phyloP scores from a whole-genome alignment of 2,329 filamentous ascomycete genomes.

The Xenoacremonium recifei region DNA sequence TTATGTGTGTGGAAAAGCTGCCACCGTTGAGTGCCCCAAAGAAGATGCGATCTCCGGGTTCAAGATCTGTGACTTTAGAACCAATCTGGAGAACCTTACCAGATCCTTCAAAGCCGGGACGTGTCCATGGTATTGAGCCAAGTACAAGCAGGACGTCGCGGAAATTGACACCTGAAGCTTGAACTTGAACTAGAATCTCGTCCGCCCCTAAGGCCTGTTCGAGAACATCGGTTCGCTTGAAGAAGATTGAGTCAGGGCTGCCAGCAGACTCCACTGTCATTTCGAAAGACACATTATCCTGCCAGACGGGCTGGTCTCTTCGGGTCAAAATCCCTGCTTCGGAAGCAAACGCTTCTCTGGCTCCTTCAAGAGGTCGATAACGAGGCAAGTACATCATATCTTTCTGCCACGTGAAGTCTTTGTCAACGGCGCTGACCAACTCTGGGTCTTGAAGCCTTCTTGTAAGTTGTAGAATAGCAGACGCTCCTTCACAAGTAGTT shows the following conservation, averaged over 20 bases:
- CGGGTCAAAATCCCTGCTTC: not conserved
- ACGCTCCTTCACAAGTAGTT: not conserved
- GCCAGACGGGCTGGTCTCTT: not conserved
- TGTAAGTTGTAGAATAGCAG: not conserved
- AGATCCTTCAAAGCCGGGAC: slow-evolving; percentile 22
- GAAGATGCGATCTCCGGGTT: slow-evolving; percentile 13
- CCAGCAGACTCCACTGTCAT: not conserved
- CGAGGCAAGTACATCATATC: not conserved
- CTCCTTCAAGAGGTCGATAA: not conserved
- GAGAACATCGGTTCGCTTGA: not conserved
- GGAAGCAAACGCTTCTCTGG: not conserved
- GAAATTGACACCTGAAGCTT: slow-evolving; percentile 15
- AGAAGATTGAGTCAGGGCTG: not conserved
- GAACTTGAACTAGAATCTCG: slow-evolving; percentile 3
- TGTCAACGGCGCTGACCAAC: not conserved
- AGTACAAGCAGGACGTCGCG: slow-evolving; percentile 20
- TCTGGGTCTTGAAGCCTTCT: not conserved
- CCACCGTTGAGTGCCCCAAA: not conserved
- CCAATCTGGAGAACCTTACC: slow-evolving; percentile 21
- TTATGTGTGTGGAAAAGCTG: not conserved
- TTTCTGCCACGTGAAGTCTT: not conserved
- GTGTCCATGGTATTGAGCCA: slow-evolving; percentile 20
- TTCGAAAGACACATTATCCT: not conserved
- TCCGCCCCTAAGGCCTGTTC: not conserved
- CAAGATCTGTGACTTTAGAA: slow-evolving; percentile 8